Evolutionary conservation across 148 eudicot genomes (phyloP), one percentile per base, ranked within the genome.

Genomic region (Silene conica): DNA sequence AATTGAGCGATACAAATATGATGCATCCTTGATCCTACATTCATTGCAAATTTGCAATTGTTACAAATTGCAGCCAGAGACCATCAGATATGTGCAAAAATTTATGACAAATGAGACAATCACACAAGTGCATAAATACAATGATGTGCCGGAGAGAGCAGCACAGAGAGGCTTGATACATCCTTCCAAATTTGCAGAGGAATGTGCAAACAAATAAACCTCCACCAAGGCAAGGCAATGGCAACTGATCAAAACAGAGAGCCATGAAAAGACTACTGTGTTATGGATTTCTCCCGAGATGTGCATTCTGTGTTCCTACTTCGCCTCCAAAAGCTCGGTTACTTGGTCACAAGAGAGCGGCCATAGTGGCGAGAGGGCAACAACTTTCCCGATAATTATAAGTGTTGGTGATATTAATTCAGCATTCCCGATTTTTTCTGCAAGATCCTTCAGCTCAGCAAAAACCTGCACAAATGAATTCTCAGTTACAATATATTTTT

Each of bases 341-440:
- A 62, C 41, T 73, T 74, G 72, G 20, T 26, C 62, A 41, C 59
- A 74, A 61, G 88, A 73, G 71, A 77, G 76, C 34, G 86, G 78
- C 99, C 99, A 96, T 52, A 90, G 75, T 64, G 96, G 95, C 41
- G 99, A 96, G 48, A 96, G 97, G 43, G 97, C 82, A 60, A 96
- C 96, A 46, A 92, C 99, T 74, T 86, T 96, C 69, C 99, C 99
- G n/a, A 96, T 92, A 67, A 95, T 81, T 80, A 95, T 87, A 6
- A 95, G 83, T 6, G 99, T 88, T 16, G 99, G 99, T 9, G 99
- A 95, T 13, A 86, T 82, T 60, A 95, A 86, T 71, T 88, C 79
- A 28, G 85, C 85, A 41, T 73, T 67, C 57, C 76, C 67, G 26
- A 92, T 95, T 79, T 82, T 76, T 31, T 81, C 84, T 38, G 99